These are phyloP conservation scores for Aspergillus baeticus DNA, from an alignment of 495 filamentous ascomycete species.

Conservation along the genomic window DNA sequence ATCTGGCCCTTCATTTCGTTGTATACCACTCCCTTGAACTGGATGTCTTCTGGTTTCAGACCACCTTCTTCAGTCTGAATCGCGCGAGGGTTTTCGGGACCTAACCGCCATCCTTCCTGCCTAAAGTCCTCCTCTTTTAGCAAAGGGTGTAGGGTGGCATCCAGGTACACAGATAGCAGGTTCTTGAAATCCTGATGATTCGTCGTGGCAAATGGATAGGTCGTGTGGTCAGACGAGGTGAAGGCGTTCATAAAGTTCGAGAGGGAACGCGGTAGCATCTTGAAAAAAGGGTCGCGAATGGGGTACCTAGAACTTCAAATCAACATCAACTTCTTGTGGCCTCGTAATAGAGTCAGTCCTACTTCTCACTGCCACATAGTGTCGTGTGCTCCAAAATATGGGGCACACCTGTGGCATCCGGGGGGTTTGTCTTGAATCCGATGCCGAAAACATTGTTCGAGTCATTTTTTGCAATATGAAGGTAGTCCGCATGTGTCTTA, in stretches of 20 bases:
- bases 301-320: slow-evolving; percentile 64
- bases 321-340: neutral
- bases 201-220: slow-evolving; percentile 97
- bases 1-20: slow-evolving; percentile 99
- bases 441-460: slow-evolving; percentile 99
- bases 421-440: slow-evolving; percentile 97
- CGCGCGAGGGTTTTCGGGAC: slow-evolving; percentile 79
- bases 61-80: slow-evolving; percentile 40
- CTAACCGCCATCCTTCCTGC: slow-evolving; percentile 95
- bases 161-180: slow-evolving; percentile 92
- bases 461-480: slow-evolving; percentile 91
- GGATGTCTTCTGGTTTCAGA: slow-evolving; percentile 50
- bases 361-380: slow-evolving; percentile 96
- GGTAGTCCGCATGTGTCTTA: slow-evolving; percentile 90
- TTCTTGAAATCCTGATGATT: slow-evolving; percentile 94
- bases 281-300: slow-evolving; percentile 97
- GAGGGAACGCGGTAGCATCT: slow-evolving; percentile 95
- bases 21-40: slow-evolving; percentile 98
- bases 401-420: slow-evolving; percentile 92
- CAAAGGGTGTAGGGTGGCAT: slow-evolving; percentile 86
- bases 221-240: slow-evolving; percentile 94
- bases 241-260: slow-evolving; percentile 99
- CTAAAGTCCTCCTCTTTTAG: slow-evolving; percentile 88
- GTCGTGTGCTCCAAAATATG: slow-evolving; percentile 98
- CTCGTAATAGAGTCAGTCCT: slow-evolving; percentile 15